Evolutionary conservation across 305 asterid genomes (phyloP).

Genomic region (Galium porrigens): DNA sequence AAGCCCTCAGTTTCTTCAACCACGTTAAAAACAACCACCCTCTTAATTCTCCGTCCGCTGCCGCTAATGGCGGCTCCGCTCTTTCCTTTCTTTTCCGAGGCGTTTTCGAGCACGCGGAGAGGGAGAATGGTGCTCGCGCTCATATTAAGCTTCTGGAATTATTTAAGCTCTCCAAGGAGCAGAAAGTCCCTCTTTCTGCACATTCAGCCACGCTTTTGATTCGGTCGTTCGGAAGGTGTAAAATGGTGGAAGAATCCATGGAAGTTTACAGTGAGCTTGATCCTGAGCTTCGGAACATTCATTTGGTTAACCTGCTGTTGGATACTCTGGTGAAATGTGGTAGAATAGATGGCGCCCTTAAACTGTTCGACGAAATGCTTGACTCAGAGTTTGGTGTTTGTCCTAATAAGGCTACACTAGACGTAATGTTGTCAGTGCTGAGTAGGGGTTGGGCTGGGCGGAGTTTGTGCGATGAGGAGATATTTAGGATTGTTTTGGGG

Average conservation of each 20-base stretch:
- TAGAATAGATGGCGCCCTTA: slow-evolving; percentile 41
- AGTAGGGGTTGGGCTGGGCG: slow-evolving; percentile 30
- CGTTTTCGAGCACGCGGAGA: slow-evolving; percentile 41
- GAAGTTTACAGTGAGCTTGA: slow-evolving; percentile 30
- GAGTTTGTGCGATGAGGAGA: slow-evolving; percentile 35
- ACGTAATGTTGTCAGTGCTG: slow-evolving; percentile 30
- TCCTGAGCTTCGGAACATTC: slow-evolving; percentile 25
- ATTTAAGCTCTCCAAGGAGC: slow-evolving; percentile 29
- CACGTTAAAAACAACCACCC: slow-evolving; percentile 21
- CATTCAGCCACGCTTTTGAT: slow-evolving; percentile 47
- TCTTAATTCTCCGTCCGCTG: slow-evolving; percentile 11
- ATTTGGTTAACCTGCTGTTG: slow-evolving; percentile 35
- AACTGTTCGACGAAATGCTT: slow-evolving; percentile 73
- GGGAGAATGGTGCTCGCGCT: slow-evolving; percentile 23
- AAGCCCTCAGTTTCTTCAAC: slow-evolving; percentile 42
- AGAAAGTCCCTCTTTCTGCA: slow-evolving; percentile 30
- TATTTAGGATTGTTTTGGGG: slow-evolving; percentile 28
- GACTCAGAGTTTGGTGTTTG: slow-evolving; percentile 19
- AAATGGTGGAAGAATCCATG: slow-evolving; percentile 42
- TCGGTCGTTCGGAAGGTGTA: slow-evolving; percentile 30
- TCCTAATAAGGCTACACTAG: slow-evolving; percentile 37
- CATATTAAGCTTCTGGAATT: slow-evolving; percentile 37
- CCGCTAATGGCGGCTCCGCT: slow-evolving; percentile 6
- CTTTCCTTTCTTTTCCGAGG: slow-evolving; percentile 52
- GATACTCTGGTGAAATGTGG: slow-evolving; percentile 28